These are phyloP conservation scores for Cryptosporidium viatorum DNA, from an alignment of 169 alveolate species.

Conservation along the genomic window DNA sequence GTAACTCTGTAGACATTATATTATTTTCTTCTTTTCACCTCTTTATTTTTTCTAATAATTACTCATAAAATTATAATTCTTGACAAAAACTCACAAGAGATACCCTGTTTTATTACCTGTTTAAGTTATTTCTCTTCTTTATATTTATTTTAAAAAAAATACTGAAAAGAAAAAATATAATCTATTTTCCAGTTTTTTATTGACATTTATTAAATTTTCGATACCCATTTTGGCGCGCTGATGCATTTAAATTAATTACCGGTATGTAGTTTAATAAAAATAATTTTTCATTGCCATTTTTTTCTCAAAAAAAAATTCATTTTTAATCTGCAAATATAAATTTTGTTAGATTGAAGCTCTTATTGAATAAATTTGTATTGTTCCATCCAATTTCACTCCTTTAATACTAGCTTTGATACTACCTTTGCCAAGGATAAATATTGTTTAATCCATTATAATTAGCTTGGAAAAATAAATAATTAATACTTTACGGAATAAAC, in stretches of 20 bases:
- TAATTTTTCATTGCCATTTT: neutral
- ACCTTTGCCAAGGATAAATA: neutral
- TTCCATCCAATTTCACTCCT: neutral
- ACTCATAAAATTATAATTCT: neutral
- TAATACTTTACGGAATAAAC: neutral
- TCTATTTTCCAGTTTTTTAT: slow-evolving; percentile 8
- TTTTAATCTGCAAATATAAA: too few species aligned
- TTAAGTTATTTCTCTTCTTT: neutral
- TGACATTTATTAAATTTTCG: neutral
- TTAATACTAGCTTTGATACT: neutral
- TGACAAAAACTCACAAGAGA: neutral
- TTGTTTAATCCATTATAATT: neutral
- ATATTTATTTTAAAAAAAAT: neutral
- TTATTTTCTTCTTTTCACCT: neutral
- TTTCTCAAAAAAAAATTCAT: too few species aligned
- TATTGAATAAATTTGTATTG: neutral
- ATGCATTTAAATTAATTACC: neutral
- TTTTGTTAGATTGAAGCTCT: neutral
- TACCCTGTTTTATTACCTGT: neutral
- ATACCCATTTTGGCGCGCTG: slow-evolving; percentile 8
- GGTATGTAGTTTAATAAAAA: neutral
- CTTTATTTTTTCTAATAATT: neutral
- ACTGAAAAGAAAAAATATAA: neutral
- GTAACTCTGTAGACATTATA: slow-evolving; percentile 52
- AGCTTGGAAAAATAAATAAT: neutral